phyloP scores from a whole-genome alignment of 257 asterid genomes.

The Jacaranda copaia region DNA sequence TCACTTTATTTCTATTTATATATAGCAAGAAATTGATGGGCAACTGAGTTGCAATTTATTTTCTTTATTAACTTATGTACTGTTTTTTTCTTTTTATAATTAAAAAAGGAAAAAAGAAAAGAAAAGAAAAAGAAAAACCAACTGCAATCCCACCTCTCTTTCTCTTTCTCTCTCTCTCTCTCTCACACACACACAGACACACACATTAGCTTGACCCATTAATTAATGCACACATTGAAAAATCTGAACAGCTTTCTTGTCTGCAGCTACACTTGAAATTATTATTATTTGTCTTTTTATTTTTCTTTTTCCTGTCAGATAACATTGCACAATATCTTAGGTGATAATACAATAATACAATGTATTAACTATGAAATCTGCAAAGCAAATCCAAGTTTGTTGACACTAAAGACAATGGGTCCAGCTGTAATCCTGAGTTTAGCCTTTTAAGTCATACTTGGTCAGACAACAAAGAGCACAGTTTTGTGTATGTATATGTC shows the following conservation, averaged over 20 bases:
- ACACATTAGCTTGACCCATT: constrained; percentile 55
- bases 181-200: constrained; percentile 28
- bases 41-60: neutral
- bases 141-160: constrained; percentile 32
- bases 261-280: constrained; percentile 47
- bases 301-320: constrained; percentile 32
- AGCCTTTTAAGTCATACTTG: constrained; percentile 44
- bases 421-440: constrained; percentile 80
- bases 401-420: constrained; percentile 60
- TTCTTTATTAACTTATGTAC: neutral
- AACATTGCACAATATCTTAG: constrained; percentile 43
- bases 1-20: too few species aligned
- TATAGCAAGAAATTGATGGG: too few species aligned
- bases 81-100: neutral
- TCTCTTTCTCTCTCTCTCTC: constrained; percentile 30
- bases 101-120: neutral
- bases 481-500: constrained; percentile 44
- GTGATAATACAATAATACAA: constrained; percentile 31
- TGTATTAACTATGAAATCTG: constrained; percentile 41
- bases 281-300: neutral
- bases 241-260: constrained; percentile 64
- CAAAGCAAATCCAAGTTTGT: constrained; percentile 44
- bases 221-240: constrained; percentile 66
- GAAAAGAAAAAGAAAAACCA: neutral
- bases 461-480: constrained; percentile 44